Evolutionary conservation across 306 rosid species (phyloP).

Genomic region (Rubus idaeus): DNA sequence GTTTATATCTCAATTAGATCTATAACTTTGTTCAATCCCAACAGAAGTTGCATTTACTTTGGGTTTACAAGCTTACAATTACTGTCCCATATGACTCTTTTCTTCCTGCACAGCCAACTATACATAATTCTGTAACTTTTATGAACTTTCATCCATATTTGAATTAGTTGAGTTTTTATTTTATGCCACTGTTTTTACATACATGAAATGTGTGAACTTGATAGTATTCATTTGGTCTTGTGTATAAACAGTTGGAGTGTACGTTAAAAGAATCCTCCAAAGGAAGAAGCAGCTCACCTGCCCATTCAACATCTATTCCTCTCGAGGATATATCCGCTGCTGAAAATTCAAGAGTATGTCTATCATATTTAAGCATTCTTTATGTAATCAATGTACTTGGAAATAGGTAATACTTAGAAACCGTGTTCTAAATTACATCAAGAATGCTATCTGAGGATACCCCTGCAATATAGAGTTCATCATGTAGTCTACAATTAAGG

Average conservation of each 20-base stretch:
- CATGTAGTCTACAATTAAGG: background rate
- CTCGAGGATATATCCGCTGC: conserved; percentile 36
- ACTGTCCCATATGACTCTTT: background rate
- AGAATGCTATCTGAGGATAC: background rate
- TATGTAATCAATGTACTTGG: background rate
- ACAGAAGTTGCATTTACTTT: background rate
- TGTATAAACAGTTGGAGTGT: conserved; percentile 35
- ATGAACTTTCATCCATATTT: background rate
- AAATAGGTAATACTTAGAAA: background rate
- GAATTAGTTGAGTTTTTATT: background rate
- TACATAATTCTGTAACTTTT: background rate
- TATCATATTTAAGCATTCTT: background rate
- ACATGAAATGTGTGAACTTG: background rate
- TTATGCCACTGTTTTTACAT: conserved; percentile 12
- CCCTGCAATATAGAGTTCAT: background rate
- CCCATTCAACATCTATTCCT: conserved; percentile 23
- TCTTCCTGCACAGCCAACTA: too few species aligned
- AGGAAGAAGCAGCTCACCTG: conserved; percentile 40
- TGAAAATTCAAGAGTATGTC: conserved; percentile 46
- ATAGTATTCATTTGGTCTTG: conserved; percentile 8
- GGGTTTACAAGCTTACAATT: background rate
- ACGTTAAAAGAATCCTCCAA: conserved; percentile 31
- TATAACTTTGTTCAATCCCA: background rate
- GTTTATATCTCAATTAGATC: background rate
- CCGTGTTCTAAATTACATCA: background rate